Evolutionary conservation across 305 asterid genomes (phyloP).

Genomic region (Fraxinus sp.): DNA sequence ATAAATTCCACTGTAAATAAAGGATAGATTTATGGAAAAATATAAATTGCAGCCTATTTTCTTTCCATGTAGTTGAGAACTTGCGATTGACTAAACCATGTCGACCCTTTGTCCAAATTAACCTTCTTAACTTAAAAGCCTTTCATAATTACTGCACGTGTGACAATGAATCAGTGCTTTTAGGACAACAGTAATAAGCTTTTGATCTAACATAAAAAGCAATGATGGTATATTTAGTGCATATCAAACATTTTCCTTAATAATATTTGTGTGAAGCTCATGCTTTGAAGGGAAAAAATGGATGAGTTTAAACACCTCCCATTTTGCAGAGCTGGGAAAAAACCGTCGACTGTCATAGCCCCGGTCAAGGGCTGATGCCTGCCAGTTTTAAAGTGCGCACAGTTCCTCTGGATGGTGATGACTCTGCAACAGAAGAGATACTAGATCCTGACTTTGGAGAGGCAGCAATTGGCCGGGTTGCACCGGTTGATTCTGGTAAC

Average conservation of each 20-base stretch:
- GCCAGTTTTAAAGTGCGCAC: constrained; percentile 75
- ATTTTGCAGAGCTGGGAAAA: constrained; percentile 72
- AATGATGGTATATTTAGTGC: not conserved
- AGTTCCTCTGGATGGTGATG: constrained; percentile 60
- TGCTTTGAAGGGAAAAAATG: not conserved
- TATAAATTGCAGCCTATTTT: not conserved
- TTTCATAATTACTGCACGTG: not conserved
- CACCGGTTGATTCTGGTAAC: constrained; percentile 77
- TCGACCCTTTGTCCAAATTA: not conserved
- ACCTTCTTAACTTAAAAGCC: not conserved
- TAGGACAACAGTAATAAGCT: not conserved
- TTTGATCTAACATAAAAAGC: not conserved
- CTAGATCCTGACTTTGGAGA: constrained; percentile 83
- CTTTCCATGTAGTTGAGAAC: not conserved
- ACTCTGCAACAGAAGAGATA: constrained; percentile 60
- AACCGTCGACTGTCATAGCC: constrained; percentile 80
- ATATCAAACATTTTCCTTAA: not conserved
- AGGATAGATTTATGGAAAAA: not conserved
- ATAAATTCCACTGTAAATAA: not conserved
- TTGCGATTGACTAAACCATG: not conserved
- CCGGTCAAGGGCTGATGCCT: constrained; percentile 82
- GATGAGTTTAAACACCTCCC: not conserved
- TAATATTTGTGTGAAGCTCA: not conserved
- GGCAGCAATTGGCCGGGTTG: constrained; percentile 82
- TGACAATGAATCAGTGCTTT: not conserved